A percentile compares a stretch with the other conserved stretches of the same genome.
These are phyloP conservation scores for Clonostachys sp. DNA, from an alignment of 2,329 filamentous ascomycete genomes.

Conservation along the genomic window DNA sequence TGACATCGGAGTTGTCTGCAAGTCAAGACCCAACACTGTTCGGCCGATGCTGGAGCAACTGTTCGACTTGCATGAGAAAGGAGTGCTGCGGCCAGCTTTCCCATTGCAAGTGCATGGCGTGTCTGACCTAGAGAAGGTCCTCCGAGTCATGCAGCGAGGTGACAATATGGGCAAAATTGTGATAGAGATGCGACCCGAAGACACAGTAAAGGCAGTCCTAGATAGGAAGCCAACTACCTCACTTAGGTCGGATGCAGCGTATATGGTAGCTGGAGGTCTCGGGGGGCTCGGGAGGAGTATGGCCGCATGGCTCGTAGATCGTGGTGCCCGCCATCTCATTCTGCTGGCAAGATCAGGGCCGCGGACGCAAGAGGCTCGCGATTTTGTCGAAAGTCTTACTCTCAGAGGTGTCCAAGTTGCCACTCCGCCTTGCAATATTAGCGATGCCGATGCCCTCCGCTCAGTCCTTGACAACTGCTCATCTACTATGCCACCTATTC, in stretches of 20 bases:
- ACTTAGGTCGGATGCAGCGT: constrained; percentile 4
- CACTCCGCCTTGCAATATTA: not conserved
- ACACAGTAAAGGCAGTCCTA: constrained; percentile 1
- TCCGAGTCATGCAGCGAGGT: constrained; percentile 9
- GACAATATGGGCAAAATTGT: constrained; percentile 11
- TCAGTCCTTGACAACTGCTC: constrained; percentile 11
- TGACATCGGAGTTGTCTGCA: constrained; percentile 1
- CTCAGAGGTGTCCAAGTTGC: constrained; percentile 1
- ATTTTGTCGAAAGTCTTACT: constrained; percentile 5
- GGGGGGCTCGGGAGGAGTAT: constrained; percentile 10
- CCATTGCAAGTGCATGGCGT: constrained; percentile 4
- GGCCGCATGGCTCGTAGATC: constrained; percentile 5
- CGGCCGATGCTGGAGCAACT: constrained; percentile 1
- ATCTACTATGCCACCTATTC: constrained; percentile 18
- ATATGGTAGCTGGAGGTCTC: constrained; percentile 11
- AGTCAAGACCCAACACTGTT: not conserved
- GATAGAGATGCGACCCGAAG: constrained; percentile 10
- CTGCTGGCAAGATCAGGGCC: constrained; percentile 17
- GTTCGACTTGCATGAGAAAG: constrained; percentile 1
- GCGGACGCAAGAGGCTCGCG: constrained; percentile 6
- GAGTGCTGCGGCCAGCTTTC: constrained; percentile 2
- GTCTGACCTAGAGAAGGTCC: constrained; percentile 7
- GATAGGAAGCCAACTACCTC: too few relatives aligned
- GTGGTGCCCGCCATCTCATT: constrained; percentile 15
- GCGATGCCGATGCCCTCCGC: not conserved